Evolutionary conservation across 208 protist genomes (phyloP), one percentile per base, ranked within the genome.

Genomic region (Leishmania braziliensis): DNA sequence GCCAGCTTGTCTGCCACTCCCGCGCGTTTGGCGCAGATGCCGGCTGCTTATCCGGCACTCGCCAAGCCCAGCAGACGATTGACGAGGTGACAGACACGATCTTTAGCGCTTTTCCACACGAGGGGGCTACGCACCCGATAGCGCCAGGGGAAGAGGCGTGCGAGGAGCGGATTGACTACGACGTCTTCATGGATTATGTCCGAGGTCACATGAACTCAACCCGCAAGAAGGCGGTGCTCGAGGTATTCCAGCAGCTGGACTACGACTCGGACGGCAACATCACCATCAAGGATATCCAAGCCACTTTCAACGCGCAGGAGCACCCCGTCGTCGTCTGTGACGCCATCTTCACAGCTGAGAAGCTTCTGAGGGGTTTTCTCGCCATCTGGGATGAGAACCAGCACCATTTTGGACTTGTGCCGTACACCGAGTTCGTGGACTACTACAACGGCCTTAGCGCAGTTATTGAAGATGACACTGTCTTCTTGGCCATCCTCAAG

Each of bases 371-470:
- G 66, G 93, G 92, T 8, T 98, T 98, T 76, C 84, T 98, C 5
- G 86, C 88, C 12, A 87, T 93, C 14, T 98, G 94, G 93, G 95
- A 98, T 73, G 91, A 94, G 63, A 93, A 92, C 68, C 90, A 92
- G 81, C 86, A 89, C 33, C 73, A 94, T 33, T 95, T 93, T 77
- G 94, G 94, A 10, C 77, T 96, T 60, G 84, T 98, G 58, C 90
- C 92, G 33, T 96, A 93, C 74, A 74, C 93, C 2, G 96, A 98
- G 88, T 98, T 97, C 81, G 68, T 95, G 60, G 96, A 98, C 83
- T 98, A 98, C 86, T 98, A 98, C 87, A 97, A 93, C 79, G 96
- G 96, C 4, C 88, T 98, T 20, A 97, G 94, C 74, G 92, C 93
- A 0, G 90, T 95, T 50, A 96, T 98, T 56, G 92, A 94, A 14